phyloP scores from a whole-genome alignment of 1,284 basidiomycete genomes.

The Irpex rosettiformis region DNA sequence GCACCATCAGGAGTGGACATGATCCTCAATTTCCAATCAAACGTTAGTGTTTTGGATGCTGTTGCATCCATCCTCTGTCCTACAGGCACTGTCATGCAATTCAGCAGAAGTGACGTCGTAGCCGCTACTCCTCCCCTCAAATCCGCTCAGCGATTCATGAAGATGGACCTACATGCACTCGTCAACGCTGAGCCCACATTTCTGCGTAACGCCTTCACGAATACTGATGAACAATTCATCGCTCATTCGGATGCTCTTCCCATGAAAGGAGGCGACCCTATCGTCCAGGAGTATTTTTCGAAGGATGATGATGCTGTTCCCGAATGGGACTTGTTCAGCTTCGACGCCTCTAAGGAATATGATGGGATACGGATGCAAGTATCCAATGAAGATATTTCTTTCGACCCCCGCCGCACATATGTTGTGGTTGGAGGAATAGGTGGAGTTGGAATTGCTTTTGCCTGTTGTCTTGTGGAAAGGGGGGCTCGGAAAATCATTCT shows the following conservation, averaged over 20 bases:
- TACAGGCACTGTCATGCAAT: background rate
- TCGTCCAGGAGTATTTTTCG: no score
- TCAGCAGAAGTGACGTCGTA: background rate
- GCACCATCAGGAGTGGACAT: constrained; percentile 6
- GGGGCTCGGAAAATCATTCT: constrained; percentile 15
- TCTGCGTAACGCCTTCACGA: background rate
- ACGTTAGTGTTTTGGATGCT: background rate
- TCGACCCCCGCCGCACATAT: constrained; percentile 15
- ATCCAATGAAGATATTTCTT: constrained; percentile 5
- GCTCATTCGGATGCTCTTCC: background rate
- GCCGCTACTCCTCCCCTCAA: background rate
- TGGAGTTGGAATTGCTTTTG: constrained; percentile 12
- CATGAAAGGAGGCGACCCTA: background rate
- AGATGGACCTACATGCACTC: background rate
- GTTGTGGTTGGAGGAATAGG: constrained; percentile 17
- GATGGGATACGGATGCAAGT: constrained; percentile 8
- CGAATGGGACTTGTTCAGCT: background rate
- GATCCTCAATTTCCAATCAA: constrained; percentile 10
- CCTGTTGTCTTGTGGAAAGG: constrained; percentile 10
- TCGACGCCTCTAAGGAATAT: constrained; percentile 4
- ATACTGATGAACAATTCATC: background rate
- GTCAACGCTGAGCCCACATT: background rate
- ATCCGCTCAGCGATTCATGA: background rate
- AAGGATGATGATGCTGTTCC: background rate
- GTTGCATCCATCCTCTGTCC: background rate